Conservation (phyloP, 1,139 yeast genomes). For the Cylindricascospora bacillispora region DNA sequence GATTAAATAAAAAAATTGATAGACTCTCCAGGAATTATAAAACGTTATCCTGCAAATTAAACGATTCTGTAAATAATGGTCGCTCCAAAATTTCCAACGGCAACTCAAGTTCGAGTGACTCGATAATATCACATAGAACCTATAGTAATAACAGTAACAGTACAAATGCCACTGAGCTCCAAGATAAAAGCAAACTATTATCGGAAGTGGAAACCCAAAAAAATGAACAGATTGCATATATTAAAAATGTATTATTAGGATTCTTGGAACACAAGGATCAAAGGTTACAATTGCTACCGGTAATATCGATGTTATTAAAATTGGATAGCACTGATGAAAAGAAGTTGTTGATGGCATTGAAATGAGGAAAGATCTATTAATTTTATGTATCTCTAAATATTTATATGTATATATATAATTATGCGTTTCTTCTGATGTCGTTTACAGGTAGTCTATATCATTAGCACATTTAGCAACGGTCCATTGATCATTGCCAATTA, state of each 20-base stretch:
- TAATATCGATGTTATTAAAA: slow-evolving; percentile 60
- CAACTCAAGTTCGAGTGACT: too few relatives aligned
- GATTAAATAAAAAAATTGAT: slow-evolving; percentile 50
- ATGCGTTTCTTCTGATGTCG: neutral
- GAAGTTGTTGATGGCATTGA: slow-evolving; percentile 51
- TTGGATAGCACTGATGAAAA: slow-evolving; percentile 60
- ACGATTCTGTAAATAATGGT: too few relatives aligned
- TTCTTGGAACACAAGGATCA: slow-evolving; percentile 90
- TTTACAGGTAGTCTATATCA: slow-evolving; percentile 33
- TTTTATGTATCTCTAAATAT: too few relatives aligned
- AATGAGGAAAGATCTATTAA: slow-evolving; percentile 15
- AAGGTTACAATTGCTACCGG: slow-evolving; percentile 72
- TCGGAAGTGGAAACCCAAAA: slow-evolving; percentile 20
- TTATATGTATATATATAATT: neutral
- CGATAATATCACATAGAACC: too few relatives aligned
- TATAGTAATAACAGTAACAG: too few relatives aligned
- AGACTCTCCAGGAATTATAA: slow-evolving; percentile 57
- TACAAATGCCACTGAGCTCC: too few relatives aligned
- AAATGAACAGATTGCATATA: slow-evolving; percentile 49
- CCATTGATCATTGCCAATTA: slow-evolving; percentile 45
- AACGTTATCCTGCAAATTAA: slow-evolving; percentile 42
- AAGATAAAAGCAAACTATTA: slow-evolving; percentile 22
- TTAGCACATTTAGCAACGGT: slow-evolving; percentile 80
- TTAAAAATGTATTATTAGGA: slow-evolving; percentile 78
- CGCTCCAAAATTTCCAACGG: too few relatives aligned